These are phyloP conservation scores for Aureobasidium namibiae DNA, from an alignment of 2,329 filamentous ascomycete genomes.

Conservation along the genomic window DNA sequence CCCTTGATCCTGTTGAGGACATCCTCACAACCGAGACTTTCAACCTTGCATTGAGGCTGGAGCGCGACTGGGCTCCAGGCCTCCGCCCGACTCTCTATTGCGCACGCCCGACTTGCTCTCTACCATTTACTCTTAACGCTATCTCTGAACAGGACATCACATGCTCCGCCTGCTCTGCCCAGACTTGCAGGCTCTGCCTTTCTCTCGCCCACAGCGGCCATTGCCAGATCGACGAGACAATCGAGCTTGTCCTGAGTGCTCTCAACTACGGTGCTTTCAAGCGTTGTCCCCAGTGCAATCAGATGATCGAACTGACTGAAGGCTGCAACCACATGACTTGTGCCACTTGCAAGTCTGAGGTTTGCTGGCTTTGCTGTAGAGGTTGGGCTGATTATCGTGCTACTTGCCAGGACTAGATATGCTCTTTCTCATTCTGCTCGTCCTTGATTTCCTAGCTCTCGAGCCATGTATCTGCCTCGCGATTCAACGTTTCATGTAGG, in stretches of 20 bases:
- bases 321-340: not conserved
- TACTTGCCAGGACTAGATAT: no score
- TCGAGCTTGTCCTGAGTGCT: not conserved
- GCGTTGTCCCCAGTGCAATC: not conserved
- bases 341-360: not conserved
- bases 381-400: no score
- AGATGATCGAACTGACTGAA: not conserved
- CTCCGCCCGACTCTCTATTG: no score
- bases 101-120: not conserved
- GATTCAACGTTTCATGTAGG: no score
- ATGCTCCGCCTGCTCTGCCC: not conserved
- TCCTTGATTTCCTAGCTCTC: no score
- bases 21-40: no score
- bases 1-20: no score
- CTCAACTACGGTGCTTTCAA: no score
- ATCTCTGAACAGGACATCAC: not conserved
- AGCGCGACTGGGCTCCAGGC: not conserved
- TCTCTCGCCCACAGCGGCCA: not conserved
- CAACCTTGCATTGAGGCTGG: not conserved
- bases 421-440: no score
- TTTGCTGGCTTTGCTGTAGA: no score
- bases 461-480: no score
- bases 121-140: not conserved
- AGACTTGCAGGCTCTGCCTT: not conserved
- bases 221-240: not conserved